phyloP scores from a whole-genome alignment of 345 rosid species.

The Citrus cavaleriei region DNA sequence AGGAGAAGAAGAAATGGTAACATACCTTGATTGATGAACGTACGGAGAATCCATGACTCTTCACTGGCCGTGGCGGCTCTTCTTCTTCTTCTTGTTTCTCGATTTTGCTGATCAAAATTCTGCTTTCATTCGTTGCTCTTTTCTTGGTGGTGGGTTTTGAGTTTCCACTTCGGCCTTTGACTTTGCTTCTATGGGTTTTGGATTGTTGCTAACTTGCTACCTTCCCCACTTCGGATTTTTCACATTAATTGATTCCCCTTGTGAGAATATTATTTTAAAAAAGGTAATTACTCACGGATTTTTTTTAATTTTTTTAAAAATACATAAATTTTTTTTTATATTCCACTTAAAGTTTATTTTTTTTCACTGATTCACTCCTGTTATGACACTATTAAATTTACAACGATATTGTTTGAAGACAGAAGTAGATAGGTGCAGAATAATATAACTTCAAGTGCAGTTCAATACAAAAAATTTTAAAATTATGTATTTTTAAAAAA shows the following conservation, averaged over 20 bases:
- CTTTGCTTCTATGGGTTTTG: not conserved
- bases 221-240: not conserved
- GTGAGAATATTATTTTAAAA: no score
- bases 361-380: no score
- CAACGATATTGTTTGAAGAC: fast-evolving
- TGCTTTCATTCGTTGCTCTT: not conserved
- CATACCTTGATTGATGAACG: constrained; percentile 38
- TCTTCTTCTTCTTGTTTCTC: not conserved
- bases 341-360: no score
- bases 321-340: no score
- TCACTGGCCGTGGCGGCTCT: not conserved
- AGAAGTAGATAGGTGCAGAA: fast-evolving
- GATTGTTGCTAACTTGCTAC: not conserved
- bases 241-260: not conserved
- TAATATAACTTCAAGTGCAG: no score
- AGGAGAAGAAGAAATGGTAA: constrained; percentile 32
- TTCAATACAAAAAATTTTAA: no score
- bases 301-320: no score
- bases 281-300: no score
- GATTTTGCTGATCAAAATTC: no score
- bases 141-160: not conserved
- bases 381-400: no score
- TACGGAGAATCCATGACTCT: constrained; percentile 48
- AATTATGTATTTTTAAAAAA: no score
- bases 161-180: not conserved